Conservation (phyloP, 2,329 filamentous ascomycete species). For the Anthostomella pinea region DNA sequence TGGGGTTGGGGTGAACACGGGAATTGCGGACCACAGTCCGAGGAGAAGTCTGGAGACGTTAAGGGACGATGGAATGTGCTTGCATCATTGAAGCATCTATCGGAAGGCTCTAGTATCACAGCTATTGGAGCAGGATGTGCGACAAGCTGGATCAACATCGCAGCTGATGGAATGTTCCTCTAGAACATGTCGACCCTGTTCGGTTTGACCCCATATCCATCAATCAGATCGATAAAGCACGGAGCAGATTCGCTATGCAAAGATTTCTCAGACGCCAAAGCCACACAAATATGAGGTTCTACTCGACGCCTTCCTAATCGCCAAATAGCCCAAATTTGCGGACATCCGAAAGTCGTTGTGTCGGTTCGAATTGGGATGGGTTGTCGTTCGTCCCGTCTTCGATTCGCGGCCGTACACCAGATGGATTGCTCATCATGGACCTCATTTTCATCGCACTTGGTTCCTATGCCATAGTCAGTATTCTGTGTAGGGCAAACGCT, state of each 20-base stretch:
- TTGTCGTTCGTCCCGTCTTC: conserved; percentile 8
- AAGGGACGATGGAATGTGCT: conserved; percentile 68
- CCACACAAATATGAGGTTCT: neutral
- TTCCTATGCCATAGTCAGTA: conserved; percentile 35
- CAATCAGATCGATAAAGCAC: too few relatives aligned
- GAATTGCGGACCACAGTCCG: conserved; percentile 76
- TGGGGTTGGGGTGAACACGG: conserved; percentile 99
- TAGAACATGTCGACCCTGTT: too few relatives aligned
- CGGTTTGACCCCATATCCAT: too few relatives aligned
- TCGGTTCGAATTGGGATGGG: conserved; percentile 58
- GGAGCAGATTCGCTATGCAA: too few relatives aligned
- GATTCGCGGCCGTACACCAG: conserved; percentile 22
- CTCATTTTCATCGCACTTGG: conserved; percentile 43
- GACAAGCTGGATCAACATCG: conserved; percentile 73
- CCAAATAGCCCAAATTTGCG: conserved; percentile 43
- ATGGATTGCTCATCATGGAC: conserved; percentile 32
- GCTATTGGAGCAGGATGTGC: conserved; percentile 82
- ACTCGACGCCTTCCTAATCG: conserved; percentile 19
- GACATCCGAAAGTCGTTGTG: conserved; percentile 70
- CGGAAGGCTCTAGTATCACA: conserved; percentile 50
- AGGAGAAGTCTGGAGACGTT: conserved; percentile 56
- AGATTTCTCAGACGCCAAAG: neutral
- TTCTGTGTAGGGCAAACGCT: conserved; percentile 18
- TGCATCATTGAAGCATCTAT: conserved; percentile 53
- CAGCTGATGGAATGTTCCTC: conserved; percentile 29